Percentiles rank a stretch among this genome's conserved stretches.
Conservation (phyloP, 805 yeast genomes). For the Cephaloascus fragrans region DNA sequence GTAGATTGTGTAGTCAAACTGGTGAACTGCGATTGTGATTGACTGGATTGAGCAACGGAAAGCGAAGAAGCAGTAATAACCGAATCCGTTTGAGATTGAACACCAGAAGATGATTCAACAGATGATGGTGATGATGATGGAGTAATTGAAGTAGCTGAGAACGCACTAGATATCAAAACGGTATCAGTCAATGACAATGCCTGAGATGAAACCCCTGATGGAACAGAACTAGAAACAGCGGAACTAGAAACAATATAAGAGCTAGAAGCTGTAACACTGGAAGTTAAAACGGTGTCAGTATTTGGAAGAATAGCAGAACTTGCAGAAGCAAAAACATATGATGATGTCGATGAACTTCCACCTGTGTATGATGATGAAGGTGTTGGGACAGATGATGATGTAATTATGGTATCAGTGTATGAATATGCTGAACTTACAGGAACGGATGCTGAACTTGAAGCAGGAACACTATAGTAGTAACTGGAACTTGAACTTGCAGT, state of each 20-base stretch:
- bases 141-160: neutral
- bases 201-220: neutral
- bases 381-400: conserved; percentile 2
- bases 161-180: neutral
- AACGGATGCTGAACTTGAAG: neutral
- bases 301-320: neutral
- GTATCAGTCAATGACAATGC: neutral
- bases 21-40: neutral
- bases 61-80: neutral
- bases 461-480: neutral
- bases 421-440: neutral
- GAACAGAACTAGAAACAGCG: neutral
- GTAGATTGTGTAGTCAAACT: too few species aligned
- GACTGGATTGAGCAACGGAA: neutral
- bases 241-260: neutral
- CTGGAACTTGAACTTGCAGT: neutral
- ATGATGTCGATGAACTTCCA: conserved; percentile 7
- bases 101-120: neutral
- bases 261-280: neutral
- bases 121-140: neutral
- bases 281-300: neutral
- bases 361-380: conserved; percentile 5
- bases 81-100: neutral
- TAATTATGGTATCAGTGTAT: neutral
- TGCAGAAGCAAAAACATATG: conserved; percentile 5